Conservation (phyloP, 345 rosid genomes). For the Clarkia xantiana region DNA sequence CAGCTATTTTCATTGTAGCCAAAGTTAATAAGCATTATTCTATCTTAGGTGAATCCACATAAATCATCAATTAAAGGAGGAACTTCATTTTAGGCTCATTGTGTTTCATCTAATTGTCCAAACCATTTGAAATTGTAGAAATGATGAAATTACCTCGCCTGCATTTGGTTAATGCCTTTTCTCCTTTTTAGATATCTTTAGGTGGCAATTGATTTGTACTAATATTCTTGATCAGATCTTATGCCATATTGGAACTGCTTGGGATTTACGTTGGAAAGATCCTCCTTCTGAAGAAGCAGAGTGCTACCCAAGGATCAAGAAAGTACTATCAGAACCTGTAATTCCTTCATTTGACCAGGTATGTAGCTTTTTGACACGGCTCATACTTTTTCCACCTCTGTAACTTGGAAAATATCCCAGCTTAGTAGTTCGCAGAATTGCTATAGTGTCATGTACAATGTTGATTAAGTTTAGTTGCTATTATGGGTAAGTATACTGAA, state of each 20-base stretch:
- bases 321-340: constrained; percentile 35
- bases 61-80: too few relatives aligned
- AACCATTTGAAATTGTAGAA: too few relatives aligned
- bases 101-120: too few relatives aligned
- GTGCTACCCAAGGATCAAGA: constrained; percentile 22
- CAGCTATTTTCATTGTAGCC: too few relatives aligned
- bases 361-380: constrained; percentile 6
- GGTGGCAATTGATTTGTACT: not conserved
- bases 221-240: constrained; percentile 44
- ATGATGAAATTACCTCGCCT: not conserved
- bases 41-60: too few relatives aligned
- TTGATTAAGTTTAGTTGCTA: too few relatives aligned
- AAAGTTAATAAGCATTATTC: too few relatives aligned
- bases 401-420: too few relatives aligned
- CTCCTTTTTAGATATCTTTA: not conserved
- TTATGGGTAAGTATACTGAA: too few relatives aligned
- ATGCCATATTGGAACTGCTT: constrained; percentile 73
- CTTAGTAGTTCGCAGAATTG: too few relatives aligned
- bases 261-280: constrained; percentile 73
- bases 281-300: constrained; percentile 20
- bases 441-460: too few relatives aligned
- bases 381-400: not conserved
- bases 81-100: too few relatives aligned
- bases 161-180: not conserved
- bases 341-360: constrained; percentile 64